Conservation (phyloP, 805 yeast genomes). For the Zygoascus biomembranicola region DNA sequence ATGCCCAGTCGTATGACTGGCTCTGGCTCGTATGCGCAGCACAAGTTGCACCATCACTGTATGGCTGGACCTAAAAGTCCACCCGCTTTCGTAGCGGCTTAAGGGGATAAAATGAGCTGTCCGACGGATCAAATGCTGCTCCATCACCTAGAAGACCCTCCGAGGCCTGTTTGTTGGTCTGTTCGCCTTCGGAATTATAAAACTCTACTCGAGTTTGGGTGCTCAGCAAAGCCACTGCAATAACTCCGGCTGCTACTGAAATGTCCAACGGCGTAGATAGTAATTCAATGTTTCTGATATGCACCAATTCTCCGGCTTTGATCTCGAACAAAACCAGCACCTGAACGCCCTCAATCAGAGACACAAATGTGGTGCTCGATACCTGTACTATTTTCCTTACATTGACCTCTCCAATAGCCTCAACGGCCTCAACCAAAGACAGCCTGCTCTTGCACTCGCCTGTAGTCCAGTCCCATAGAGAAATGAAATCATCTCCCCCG, state of each 20-base stretch:
- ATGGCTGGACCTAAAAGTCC: not conserved
- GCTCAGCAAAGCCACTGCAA: not conserved
- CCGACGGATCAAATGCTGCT: not conserved
- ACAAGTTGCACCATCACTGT: too few species aligned
- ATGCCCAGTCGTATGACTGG: too few species aligned
- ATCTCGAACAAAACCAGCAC: not conserved
- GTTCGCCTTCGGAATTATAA: not conserved
- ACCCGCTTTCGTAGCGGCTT: not conserved
- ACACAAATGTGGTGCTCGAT: not conserved
- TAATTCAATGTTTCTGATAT: not conserved
- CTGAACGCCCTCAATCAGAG: not conserved
- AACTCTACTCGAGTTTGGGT: not conserved
- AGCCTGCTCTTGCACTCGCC: slow-evolving; percentile 24
- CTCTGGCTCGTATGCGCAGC: too few species aligned
- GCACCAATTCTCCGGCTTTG: not conserved
- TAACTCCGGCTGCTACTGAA: not conserved
- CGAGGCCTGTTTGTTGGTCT: not conserved
- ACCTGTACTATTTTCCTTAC: not conserved
- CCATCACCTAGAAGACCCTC: not conserved
- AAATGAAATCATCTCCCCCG: slow-evolving; percentile 79
- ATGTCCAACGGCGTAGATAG: not conserved
- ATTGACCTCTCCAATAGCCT: not conserved
- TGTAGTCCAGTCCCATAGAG: slow-evolving; percentile 72
- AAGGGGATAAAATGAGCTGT: not conserved
- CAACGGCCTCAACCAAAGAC: not conserved